phyloP scores from a whole-genome alignment of 2,329 filamentous ascomycete species.

The Alternaria triticina region DNA sequence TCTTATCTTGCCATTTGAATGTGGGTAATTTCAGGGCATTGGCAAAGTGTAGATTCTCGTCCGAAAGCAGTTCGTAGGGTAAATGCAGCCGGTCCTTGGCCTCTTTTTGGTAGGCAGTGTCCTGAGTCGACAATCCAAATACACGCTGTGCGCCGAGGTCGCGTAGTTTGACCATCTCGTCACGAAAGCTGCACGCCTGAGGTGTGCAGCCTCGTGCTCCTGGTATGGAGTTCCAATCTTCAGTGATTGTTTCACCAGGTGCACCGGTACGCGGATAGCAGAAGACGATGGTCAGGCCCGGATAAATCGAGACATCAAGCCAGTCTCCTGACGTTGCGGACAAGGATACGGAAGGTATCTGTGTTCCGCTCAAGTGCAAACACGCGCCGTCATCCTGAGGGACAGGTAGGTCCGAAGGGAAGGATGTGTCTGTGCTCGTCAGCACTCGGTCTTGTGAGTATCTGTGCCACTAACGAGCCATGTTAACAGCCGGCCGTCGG shows the following conservation, averaged over 20 bases:
- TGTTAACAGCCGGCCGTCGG: slow-evolving; percentile 6
- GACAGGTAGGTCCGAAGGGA: slow-evolving; percentile 46
- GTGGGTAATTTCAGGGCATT: slow-evolving; percentile 47
- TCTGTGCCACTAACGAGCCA: slow-evolving; percentile 27
- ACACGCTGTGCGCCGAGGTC: slow-evolving; percentile 34
- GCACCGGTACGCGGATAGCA: slow-evolving; percentile 52
- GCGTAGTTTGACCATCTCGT: slow-evolving; percentile 28
- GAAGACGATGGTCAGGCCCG: slow-evolving; percentile 51
- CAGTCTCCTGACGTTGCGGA: slow-evolving; percentile 38
- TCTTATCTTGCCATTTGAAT: slow-evolving; percentile 49
- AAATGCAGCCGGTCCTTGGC: slow-evolving; percentile 48
- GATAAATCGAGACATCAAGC: slow-evolving; percentile 43
- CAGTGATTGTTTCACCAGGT: slow-evolving; percentile 49
- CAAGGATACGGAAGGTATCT: slow-evolving; percentile 41
- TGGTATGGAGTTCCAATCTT: slow-evolving; percentile 52
- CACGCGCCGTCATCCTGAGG: slow-evolving; percentile 52
- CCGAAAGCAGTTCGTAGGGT: slow-evolving; percentile 51
- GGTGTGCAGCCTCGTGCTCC: slow-evolving; percentile 54
- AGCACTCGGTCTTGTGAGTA: slow-evolving; percentile 12
- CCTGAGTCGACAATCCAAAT: slow-evolving; percentile 51
- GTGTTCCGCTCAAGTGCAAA: slow-evolving; percentile 41
- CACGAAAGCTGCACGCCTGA: slow-evolving; percentile 54
- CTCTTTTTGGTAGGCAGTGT: slow-evolving; percentile 50
- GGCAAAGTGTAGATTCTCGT: slow-evolving; percentile 47
- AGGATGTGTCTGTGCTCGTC: slow-evolving; percentile 26